phyloP scores from a whole-genome alignment of 1,284 basidiomycete genomes.

The Caloboletus firmus region DNA sequence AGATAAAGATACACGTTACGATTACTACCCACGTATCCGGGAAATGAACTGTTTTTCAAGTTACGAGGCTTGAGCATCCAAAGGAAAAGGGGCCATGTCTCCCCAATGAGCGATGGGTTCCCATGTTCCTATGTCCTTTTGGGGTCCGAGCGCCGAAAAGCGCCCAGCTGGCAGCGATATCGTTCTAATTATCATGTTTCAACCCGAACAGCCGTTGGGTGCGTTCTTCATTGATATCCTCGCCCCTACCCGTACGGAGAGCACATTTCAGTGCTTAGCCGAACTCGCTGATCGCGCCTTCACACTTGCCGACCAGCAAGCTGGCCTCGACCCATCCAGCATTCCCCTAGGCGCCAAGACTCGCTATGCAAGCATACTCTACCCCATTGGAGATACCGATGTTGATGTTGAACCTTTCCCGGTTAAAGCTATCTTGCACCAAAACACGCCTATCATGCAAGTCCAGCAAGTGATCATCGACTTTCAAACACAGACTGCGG shows the following conservation, averaged over 20 bases:
- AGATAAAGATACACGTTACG: no score
- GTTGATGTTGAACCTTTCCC: slow-evolving; percentile 14
- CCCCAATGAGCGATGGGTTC: background rate
- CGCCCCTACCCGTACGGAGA: slow-evolving; percentile 4
- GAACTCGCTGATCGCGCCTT: slow-evolving; percentile 24
- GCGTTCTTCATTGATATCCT: slow-evolving; percentile 21
- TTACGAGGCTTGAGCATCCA: no score
- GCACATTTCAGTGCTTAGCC: slow-evolving; percentile 11
- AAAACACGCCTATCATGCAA: slow-evolving; percentile 11
- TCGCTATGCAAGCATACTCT: slow-evolving; percentile 20
- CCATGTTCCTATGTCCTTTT: background rate
- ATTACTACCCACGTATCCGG: no score
- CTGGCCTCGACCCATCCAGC: background rate
- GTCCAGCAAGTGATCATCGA: slow-evolving; percentile 17
- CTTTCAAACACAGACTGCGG: slow-evolving; percentile 20
- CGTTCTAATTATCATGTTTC: slow-evolving; percentile 18
- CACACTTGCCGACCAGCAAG: slow-evolving; percentile 8
- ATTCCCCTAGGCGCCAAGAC: background rate
- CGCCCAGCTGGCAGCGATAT: background rate
- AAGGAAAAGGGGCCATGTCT: background rate
- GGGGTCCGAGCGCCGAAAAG: background rate
- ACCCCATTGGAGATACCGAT: slow-evolving; percentile 8
- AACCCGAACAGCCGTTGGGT: slow-evolving; percentile 10
- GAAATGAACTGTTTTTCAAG: no score
- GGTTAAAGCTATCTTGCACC: slow-evolving; percentile 17